Evolutionary conservation across 2,329 filamentous ascomycete species (phyloP).

Genomic region (Proliferodiscus dingleyae): DNA sequence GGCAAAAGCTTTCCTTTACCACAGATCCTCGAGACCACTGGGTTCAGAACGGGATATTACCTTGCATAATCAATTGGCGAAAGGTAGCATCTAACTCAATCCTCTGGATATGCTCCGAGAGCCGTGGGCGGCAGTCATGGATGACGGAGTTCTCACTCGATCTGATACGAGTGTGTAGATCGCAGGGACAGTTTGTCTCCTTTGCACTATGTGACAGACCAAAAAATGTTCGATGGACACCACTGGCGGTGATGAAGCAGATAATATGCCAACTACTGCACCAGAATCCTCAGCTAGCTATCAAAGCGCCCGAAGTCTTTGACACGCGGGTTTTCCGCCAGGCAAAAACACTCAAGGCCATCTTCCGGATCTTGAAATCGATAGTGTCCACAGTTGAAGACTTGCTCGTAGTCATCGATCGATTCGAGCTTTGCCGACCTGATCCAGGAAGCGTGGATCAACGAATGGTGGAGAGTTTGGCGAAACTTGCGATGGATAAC

Average conservation of each 20-base stretch:
- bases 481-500: background rate
- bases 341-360: background rate
- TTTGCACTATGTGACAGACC: no score
- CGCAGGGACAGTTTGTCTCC: no score
- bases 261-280: no score
- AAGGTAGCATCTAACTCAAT: background rate
- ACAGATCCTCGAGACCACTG: background rate
- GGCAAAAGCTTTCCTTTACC: background rate
- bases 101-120: background rate
- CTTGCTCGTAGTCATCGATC: background rate
- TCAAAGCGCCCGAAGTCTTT: background rate
- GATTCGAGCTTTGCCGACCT: background rate
- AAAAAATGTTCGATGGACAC: no score
- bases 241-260: no score
- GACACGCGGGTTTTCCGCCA: background rate
- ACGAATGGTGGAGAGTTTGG: background rate
- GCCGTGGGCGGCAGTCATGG: background rate
- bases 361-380: background rate
- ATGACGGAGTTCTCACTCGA: no score
- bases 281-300: background rate
- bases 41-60: background rate
- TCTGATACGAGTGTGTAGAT: no score
- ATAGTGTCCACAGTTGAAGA: background rate
- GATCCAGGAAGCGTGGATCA: background rate
- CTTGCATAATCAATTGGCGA: background rate